phyloP scores from a whole-genome alignment of 2,329 filamentous ascomycete genomes.

The Remersonia thermophila region DNA sequence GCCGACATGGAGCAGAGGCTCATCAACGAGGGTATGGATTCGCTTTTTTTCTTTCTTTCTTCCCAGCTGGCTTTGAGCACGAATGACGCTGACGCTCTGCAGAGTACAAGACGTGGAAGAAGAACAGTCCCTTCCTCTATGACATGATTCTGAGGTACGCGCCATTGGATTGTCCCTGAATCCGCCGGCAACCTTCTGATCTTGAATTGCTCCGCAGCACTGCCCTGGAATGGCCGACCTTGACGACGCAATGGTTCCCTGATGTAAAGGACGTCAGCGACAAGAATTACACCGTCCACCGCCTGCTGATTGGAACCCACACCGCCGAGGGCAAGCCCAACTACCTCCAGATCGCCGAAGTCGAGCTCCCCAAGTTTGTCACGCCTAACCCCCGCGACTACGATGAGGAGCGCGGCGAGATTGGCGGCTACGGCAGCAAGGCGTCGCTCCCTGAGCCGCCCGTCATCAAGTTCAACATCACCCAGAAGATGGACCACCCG shows the following conservation, averaged over 20 bases:
- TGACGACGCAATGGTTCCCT: slow-evolving; percentile 96
- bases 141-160: slow-evolving; percentile 78
- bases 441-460: slow-evolving; percentile 51
- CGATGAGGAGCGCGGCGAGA: slow-evolving; percentile 82
- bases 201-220: slow-evolving; percentile 39
- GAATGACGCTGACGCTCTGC: slow-evolving; percentile 6
- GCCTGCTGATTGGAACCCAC: slow-evolving; percentile 86
- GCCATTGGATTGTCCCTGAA: slow-evolving; percentile 11
- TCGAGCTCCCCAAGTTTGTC: slow-evolving; percentile 76
- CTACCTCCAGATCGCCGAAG: slow-evolving; percentile 87
- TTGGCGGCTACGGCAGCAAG: slow-evolving; percentile 75
- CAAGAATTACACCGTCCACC: slow-evolving; percentile 78
- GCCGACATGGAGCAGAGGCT: slow-evolving; percentile 68
- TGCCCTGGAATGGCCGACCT: slow-evolving; percentile 90
- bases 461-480: slow-evolving; percentile 75
- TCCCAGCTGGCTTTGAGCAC: neutral
- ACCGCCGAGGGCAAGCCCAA: slow-evolving; percentile 78
- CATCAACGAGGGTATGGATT: slow-evolving; percentile 68
- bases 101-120: slow-evolving; percentile 99
- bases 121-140: slow-evolving; percentile 96
- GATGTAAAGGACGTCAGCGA: slow-evolving; percentile 81
- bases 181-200: neutral
- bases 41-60: neutral
- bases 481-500: slow-evolving; percentile 92
- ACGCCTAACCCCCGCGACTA: slow-evolving; percentile 70